Evolutionary conservation across 2,329 filamentous ascomycete species (phyloP).

Genomic region (Diaporthe eres): DNA sequence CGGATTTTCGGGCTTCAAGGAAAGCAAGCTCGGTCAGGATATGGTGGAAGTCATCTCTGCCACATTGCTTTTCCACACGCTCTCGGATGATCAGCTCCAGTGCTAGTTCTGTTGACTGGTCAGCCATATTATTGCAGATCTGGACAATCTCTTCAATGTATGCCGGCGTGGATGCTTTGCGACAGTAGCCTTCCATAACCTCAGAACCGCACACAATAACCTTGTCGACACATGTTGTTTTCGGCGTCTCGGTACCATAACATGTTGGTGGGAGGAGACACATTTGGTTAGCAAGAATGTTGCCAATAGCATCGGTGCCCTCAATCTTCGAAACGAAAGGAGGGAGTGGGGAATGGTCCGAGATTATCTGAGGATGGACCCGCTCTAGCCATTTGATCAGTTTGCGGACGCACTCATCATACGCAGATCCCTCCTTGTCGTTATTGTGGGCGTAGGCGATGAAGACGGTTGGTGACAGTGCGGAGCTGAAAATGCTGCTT

Average conservation of each 20-base stretch:
- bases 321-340: not conserved
- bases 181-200: not conserved
- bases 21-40: not conserved
- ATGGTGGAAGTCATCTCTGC: not conserved
- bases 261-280: not conserved
- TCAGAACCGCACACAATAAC: constrained; percentile 10
- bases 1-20: not conserved
- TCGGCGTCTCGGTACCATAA: not conserved
- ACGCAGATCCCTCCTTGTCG: not conserved
- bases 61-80: not conserved
- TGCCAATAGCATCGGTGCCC: not conserved
- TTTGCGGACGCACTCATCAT: not conserved
- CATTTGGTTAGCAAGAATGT: constrained; percentile 12
- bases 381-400: not conserved
- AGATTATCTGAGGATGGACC: not conserved
- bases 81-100: not conserved
- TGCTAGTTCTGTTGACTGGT: fast-evolving
- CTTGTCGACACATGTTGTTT: not conserved
- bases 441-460: constrained; percentile 18
- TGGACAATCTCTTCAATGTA: not conserved
- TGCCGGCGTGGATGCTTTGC: not conserved
- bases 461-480: not conserved
- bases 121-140: not conserved
- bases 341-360: not conserved
- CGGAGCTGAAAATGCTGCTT: not conserved